Evolutionary conservation across 805 yeast species (phyloP), one percentile per base, ranked within the genome.

Genomic region (Yamadazyma ubonensis): DNA sequence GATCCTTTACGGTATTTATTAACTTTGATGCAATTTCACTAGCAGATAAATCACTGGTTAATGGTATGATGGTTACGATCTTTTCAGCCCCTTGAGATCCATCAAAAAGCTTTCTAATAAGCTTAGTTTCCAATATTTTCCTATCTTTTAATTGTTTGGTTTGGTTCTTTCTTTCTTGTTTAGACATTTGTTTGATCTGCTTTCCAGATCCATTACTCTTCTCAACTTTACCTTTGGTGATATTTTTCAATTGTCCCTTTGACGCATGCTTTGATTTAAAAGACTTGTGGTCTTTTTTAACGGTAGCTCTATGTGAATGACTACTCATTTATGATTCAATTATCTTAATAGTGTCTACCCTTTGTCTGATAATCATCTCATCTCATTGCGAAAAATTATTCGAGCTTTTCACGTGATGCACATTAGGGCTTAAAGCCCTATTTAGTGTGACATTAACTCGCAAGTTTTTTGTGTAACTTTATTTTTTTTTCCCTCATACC

Each of bases 211-310:
- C 58, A 15, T 50, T 37, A 22, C 52, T 44, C 53, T 83, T 85
- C 56, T 90, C 98, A 25, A 91, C 86, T 60, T 88, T 90, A 45
- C 98, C 98, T 56, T 85, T 90, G 53, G 70, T 70, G 43, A 78
- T 71, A 48, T 87, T 86, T 58, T 89, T 95, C 54, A 91, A 62
- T 25, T 89, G 78, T 44, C 96, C 85, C 58, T 93, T 93, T 10
- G 95, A 78, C 15, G 96, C 78, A 70, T 93, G 99, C 58, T 82
- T 85, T 2, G 96, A 78, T 59, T 93, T 95, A 74, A 88, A 95
- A 7, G 90, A 76, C 67, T 93, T 93, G 55, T 91, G 96, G 34
- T 81, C 81, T 56, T 81, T 82, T 63, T 88, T 91, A 32, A 86
- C 66, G 3, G 96, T 79, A 9, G 91, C 73, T 58, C 98, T 77